phyloP scores from a whole-genome alignment of 2,329 filamentous ascomycete genomes.

The Botrytis tulipae region DNA sequence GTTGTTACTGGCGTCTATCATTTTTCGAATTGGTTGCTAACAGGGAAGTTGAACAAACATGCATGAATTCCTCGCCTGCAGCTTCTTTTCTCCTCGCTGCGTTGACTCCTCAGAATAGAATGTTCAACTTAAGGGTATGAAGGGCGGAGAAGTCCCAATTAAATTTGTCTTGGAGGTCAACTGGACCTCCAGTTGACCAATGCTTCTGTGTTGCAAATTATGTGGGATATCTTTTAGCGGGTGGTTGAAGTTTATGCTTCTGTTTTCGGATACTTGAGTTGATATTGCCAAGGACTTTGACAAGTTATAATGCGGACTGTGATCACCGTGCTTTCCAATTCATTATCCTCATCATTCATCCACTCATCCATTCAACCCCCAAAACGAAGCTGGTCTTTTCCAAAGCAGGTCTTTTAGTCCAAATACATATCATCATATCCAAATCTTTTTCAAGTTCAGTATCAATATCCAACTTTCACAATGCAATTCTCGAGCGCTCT shows the following conservation, averaged over 20 bases:
- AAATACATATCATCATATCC: background rate
- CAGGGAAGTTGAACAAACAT: background rate
- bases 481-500: constrained; percentile 36
- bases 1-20: background rate
- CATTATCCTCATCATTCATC: constrained; percentile 8
- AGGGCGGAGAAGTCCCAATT: background rate
- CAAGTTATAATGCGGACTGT: constrained; percentile 5
- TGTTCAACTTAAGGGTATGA: background rate
- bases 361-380: background rate
- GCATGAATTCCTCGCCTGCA: constrained; percentile 5
- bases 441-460: constrained; percentile 3
- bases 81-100: background rate
- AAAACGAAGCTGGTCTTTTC: constrained; percentile 3
- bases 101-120: constrained; percentile 11
- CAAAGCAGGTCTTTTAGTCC: background rate
- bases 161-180: background rate
- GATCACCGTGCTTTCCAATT: background rate
- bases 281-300: background rate
- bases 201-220: constrained; percentile 8
- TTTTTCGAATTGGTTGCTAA: background rate
- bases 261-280: background rate
- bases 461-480: constrained; percentile 22
- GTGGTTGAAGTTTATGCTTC: background rate
- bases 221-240: background rate
- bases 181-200: background rate